phyloP scores from a whole-genome alignment of 345 rosid genomes.

The Laguncularia racemosa region DNA sequence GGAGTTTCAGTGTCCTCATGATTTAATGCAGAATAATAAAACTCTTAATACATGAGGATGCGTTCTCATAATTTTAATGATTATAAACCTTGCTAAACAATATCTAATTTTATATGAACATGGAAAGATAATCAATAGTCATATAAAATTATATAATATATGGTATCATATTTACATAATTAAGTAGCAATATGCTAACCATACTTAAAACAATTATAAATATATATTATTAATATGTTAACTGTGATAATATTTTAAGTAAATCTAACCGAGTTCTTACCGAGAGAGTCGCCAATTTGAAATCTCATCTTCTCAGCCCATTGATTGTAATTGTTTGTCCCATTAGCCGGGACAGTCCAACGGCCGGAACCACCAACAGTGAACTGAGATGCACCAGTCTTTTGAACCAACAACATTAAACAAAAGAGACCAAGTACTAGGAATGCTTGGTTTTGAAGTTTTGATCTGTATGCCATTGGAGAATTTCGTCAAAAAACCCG shows the following conservation, averaged over 20 bases:
- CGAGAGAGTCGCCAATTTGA: conserved; percentile 66
- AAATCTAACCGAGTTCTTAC: conserved; percentile 23
- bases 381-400: conserved; percentile 47
- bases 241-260: not conserved
- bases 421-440: conserved; percentile 28
- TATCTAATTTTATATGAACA: no score
- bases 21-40: no score
- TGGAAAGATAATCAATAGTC: no score
- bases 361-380: conserved; percentile 49
- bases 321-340: conserved; percentile 24
- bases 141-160: no score
- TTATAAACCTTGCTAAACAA: no score
- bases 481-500: not conserved
- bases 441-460: not conserved
- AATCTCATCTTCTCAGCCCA: conserved; percentile 82
- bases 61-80: no score
- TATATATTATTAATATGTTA: not conserved
- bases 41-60: no score
- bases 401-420: conserved; percentile 28
- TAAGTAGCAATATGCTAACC: no score
- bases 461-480: conserved; percentile 16
- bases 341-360: conserved; percentile 50
- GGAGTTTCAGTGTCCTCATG: no score
- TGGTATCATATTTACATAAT: no score
- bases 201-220: not conserved